Base-by-base conservation (phyloP, 192 early-diverging fungal species). In the Dissophora ornata region DNA sequence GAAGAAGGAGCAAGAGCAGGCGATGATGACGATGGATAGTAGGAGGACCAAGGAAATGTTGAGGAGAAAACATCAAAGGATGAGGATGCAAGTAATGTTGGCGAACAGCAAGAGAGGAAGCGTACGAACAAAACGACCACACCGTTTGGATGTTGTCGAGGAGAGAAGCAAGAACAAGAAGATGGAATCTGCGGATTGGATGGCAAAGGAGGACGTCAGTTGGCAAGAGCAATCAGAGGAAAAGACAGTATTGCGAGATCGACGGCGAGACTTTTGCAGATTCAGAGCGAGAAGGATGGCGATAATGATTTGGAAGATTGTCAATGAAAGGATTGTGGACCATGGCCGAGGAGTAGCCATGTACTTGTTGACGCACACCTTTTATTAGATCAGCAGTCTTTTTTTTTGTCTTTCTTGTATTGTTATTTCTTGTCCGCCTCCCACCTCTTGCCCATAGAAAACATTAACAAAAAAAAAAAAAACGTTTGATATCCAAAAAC, bases 291-390 rank as follows among this genome's bases (percentile, higher is more conserved):
- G 38, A 57, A 24, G 29, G 2, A 62, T 29, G 3, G 16, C 21
- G 30, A 25, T 22, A 46, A 50, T n/a, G 33, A 38, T 54, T 4
- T 1, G 28, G n/a, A 42, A 57, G 19, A 18, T 45, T 51, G 49
- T 28, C 26, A 25, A 25, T 1, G 10, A 57, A 26, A 21, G 38
- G 12, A 42, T 42, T 40, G 34, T 6, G 11, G 40, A 54, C 30
- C 52, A 34, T 18, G 52, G 52, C 18, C 52, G 52, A 54, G 52
- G 52, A 54, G 52, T 54, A 54, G 52, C 29, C 9, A 24, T 8
- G 25, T 57, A 45, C 44, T 29, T 57, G 25, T 57, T 57, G 25
- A 57, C 25, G 11, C 56, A 57, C 8, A 22, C 40, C 40, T 57
- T 29, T 18, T 61, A 49, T 34, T 61, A 61, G 46, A 61, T 7